Percentiles rank a stretch among this genome's conserved stretches.
Evolutionary conservation across 768 basidiomycete species (phyloP).

Genomic region (Leccinum longicurvipes): DNA sequence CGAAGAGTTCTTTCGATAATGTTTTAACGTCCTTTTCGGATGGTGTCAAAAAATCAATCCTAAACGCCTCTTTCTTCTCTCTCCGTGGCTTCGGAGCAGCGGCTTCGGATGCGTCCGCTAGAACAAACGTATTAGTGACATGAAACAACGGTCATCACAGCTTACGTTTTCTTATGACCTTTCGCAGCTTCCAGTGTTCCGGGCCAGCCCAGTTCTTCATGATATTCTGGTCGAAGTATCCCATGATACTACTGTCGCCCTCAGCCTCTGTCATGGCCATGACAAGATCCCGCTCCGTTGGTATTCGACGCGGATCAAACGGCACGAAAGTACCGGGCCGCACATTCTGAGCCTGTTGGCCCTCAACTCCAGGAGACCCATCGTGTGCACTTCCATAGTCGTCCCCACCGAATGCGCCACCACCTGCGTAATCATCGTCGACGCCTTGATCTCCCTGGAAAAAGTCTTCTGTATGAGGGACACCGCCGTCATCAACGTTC

Average conservation of each 20-base stretch:
- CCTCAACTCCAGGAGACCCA: constrained; percentile 44
- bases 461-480: constrained; percentile 55
- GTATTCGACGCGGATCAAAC: constrained; percentile 81
- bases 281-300: constrained; percentile 75
- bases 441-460: constrained; percentile 62
- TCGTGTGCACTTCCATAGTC: constrained; percentile 38
- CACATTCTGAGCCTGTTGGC: constrained; percentile 37
- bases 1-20: constrained; percentile 70
- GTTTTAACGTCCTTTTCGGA: constrained; percentile 58
- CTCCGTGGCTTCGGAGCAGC: constrained; percentile 51
- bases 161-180: constrained; percentile 75
- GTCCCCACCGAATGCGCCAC: constrained; percentile 39
- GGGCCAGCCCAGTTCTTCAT: constrained; percentile 98
- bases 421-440: constrained; percentile 43
- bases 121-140: constrained; percentile 6
- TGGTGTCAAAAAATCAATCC: constrained; percentile 73
- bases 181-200: constrained; percentile 95
- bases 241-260: constrained; percentile 56
- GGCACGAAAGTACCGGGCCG: constrained; percentile 56
- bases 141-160: constrained; percentile 2
- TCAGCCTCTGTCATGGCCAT: constrained; percentile 81
- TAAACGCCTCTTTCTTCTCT: constrained; percentile 78
- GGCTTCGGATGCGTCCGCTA: constrained; percentile 50
- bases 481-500: constrained; percentile 40
- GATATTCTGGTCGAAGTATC: constrained; percentile 87